Conservation (phyloP, 2,329 filamentous ascomycete genomes). For the Cephalotrichum gorgonifer region DNA sequence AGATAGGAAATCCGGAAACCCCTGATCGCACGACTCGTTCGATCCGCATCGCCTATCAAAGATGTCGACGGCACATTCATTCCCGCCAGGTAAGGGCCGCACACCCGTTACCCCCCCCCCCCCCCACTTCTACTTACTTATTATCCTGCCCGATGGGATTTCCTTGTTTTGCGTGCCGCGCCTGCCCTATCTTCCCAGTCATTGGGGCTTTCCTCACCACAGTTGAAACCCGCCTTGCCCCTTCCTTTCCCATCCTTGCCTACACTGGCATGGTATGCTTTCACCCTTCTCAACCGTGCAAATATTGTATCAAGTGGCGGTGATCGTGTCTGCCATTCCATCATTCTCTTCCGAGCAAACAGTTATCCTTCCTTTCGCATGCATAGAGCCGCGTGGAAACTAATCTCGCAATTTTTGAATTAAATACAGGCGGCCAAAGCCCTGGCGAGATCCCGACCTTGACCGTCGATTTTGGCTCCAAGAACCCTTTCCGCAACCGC, state of each 20-base stretch:
- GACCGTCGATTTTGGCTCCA: conserved; percentile 62
- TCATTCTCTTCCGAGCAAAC: conserved; percentile 24
- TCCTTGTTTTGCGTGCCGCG: neutral
- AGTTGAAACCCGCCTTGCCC: conserved; percentile 7
- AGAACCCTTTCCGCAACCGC: conserved; percentile 73
- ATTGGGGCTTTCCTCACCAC: neutral
- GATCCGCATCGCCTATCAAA: conserved; percentile 3
- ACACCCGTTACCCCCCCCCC: conserved; percentile 2
- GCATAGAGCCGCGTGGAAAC: conserved; percentile 22
- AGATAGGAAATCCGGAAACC: neutral
- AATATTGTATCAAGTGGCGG: conserved; percentile 30
- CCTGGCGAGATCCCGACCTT: conserved; percentile 27
- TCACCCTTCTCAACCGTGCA: conserved; percentile 27
- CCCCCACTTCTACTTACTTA: no score
- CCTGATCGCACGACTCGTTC: neutral
- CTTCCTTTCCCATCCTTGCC: conserved; percentile 9
- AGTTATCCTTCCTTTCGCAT: conserved; percentile 20
- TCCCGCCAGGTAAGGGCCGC: conserved; percentile 13
- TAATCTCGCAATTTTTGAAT: conserved; percentile 7
- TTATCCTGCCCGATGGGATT: neutral
- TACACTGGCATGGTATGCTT: conserved; percentile 7
- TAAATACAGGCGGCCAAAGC: conserved; percentile 20
- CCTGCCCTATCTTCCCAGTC: neutral
- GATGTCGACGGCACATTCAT: conserved; percentile 11
- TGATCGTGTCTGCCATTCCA: conserved; percentile 38